Percentiles rank a stretch among this genome's conserved stretches.
phyloP scores from a whole-genome alignment of 805 yeast genomes.

The Danielia reshetovae region DNA sequence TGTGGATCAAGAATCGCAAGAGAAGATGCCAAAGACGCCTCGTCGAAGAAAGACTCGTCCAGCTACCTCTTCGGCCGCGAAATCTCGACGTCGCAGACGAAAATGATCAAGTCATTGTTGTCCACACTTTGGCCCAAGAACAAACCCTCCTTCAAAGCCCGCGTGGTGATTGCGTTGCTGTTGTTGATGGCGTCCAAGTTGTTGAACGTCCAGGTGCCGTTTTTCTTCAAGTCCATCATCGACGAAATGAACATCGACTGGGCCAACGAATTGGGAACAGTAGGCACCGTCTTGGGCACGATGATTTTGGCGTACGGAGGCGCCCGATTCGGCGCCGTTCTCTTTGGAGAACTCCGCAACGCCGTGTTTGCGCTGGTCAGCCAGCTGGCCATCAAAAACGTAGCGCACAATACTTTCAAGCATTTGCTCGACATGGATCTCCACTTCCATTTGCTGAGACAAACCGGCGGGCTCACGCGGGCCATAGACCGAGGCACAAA shows the following conservation, averaged over 20 bases:
- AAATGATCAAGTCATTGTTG: constrained; percentile 61
- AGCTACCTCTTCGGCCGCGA: constrained; percentile 13
- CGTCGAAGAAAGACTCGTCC: constrained; percentile 3
- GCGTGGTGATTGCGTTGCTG: constrained; percentile 74
- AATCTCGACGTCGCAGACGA: constrained; percentile 38
- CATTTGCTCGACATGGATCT: constrained; percentile 83
- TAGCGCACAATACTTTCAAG: constrained; percentile 80
- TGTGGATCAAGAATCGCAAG: no score
- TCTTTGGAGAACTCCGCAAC: constrained; percentile 91
- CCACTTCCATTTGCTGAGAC: constrained; percentile 84
- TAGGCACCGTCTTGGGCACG: constrained; percentile 62
- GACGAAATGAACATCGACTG: constrained; percentile 94
- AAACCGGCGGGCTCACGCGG: constrained; percentile 93
- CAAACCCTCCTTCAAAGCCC: constrained; percentile 56
- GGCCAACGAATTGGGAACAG: constrained; percentile 56
- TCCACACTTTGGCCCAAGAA: constrained; percentile 80
- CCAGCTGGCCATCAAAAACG: constrained; percentile 86
- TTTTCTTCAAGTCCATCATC: constrained; percentile 79
- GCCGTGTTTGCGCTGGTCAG: constrained; percentile 96
- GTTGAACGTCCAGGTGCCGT: constrained; percentile 92
- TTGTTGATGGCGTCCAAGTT: constrained; percentile 77
- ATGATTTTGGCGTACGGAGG: constrained; percentile 84
- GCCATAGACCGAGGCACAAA: constrained; percentile 98
- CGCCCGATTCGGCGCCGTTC: constrained; percentile 89
- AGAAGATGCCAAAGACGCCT: background rate